Evolutionary conservation across 2,329 filamentous ascomycete species (phyloP), one percentile per base, ranked within the genome.

Genomic region (Aspergillus sergii): DNA sequence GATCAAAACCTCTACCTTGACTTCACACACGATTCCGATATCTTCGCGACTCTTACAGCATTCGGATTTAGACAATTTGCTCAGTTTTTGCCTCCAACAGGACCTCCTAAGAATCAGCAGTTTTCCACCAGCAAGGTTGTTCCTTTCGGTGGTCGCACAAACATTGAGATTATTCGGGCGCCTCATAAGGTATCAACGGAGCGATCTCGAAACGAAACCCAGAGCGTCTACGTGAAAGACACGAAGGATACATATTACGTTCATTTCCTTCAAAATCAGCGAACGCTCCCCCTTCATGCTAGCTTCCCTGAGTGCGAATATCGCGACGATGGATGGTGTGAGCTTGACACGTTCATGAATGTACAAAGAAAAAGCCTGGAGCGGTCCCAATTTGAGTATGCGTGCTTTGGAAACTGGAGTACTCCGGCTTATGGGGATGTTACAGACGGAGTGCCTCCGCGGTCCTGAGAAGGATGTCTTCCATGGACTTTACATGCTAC

Each of bases 241-340:
- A 30, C 46, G 39, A 28, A 10, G 2, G 39, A 26, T 8, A 21
- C 39, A 3, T 59, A 59, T 34, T 93, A 93, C 74, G 82, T 93
- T 9, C 90, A 92, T 74, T 91, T 93, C 70, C 77, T 92, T 2
- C 82, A 92, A 51, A 92, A 92, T 74, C 90, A 92, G 77, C 82
- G 91, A 34, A 93, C 90, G 0, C 71, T 94, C 0, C 91, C 91
- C 1, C 79, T 93, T 0, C 88, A 90, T 9, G 76, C 76, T 63
- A 92, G 88, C 71, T 88, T 92, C 64, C 76, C 85, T 1, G 85
- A 88, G 63, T 93, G 91, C 69, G 89, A 86, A 1, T 73, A 82
- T 12, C 79, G 91, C 5, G 84, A 88, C 51, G 91, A 94, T 74
- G 91, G 91, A 0, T 93, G 91, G 90, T 93, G 91, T 73, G 39